A percentile compares a stretch with the other conserved stretches of the same genome.
phyloP scores from a whole-genome alignment of 352 stramenopile species.

The Phytopythium vexans region DNA sequence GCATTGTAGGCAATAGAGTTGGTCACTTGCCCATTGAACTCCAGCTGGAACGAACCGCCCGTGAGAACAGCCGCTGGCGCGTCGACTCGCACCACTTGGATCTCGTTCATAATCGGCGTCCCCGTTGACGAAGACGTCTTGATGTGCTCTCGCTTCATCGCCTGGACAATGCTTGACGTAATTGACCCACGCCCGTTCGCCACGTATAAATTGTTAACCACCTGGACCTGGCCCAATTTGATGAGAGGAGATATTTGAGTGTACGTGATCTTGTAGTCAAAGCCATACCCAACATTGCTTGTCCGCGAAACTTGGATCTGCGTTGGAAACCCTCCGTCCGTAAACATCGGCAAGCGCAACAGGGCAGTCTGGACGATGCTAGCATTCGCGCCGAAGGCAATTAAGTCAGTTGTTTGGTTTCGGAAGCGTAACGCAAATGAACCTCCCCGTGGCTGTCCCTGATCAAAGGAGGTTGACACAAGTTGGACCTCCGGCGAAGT shows the following conservation, averaged over 20 bases:
- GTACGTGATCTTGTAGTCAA: conserved; percentile 77
- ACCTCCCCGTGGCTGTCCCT: conserved; percentile 62
- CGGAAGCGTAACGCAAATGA: conserved; percentile 80
- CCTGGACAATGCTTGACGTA: conserved; percentile 22
- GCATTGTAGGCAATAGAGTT: conserved; percentile 65
- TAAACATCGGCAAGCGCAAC: conserved; percentile 49
- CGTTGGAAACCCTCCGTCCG: conserved; percentile 5
- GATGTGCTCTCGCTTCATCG: conserved; percentile 55
- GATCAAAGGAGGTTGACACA: conserved; percentile 78
- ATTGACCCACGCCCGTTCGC: conserved; percentile 39
- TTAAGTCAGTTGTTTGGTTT: conserved; percentile 45
- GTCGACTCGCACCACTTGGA: conserved; percentile 61
- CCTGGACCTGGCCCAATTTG: conserved; percentile 27
- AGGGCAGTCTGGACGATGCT: conserved; percentile 64
- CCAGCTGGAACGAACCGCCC: conserved; percentile 61
- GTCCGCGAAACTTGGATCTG: conserved; percentile 49
- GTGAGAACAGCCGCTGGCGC: conserved; percentile 30
- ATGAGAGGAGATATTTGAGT: conserved; percentile 33
- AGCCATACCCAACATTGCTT: conserved; percentile 54
- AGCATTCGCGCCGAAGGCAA: conserved; percentile 83
- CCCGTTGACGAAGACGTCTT: conserved; percentile 61
- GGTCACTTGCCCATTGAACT: conserved; percentile 66
- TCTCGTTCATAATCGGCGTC: conserved; percentile 57
- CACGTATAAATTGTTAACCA: conserved; percentile 67
- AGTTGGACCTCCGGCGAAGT: conserved; percentile 77